A percentile compares a stretch with the other conserved stretches of the same genome.
These are phyloP conservation scores for Russula brevipes DNA, from an alignment of 768 basidiomycete species.

Conservation along the genomic window DNA sequence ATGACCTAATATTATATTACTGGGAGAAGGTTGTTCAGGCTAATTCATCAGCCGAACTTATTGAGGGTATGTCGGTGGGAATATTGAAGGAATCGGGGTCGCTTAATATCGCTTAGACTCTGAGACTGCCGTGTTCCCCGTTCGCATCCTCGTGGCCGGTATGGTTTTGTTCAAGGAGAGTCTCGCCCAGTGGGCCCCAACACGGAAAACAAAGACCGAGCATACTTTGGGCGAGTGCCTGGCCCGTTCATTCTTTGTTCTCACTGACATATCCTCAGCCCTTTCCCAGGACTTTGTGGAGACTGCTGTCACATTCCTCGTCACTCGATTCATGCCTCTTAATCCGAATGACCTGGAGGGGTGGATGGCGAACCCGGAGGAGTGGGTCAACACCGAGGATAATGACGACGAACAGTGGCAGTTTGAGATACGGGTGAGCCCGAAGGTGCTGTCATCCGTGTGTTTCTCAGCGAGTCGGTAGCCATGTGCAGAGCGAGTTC, in stretches of 20 bases:
- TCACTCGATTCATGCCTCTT: slow-evolving; percentile 82
- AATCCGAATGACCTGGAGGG: slow-evolving; percentile 73
- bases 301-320: slow-evolving; percentile 66
- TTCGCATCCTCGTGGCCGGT: slow-evolving; percentile 74
- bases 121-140: slow-evolving; percentile 59
- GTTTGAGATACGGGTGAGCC: slow-evolving; percentile 74
- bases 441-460: slow-evolving; percentile 27
- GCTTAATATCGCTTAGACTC: slow-evolving; percentile 44
- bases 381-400: slow-evolving; percentile 89
- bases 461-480: slow-evolving; percentile 31
- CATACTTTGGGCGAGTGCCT: slow-evolving; percentile 52
- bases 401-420: slow-evolving; percentile 91
- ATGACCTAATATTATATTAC: slow-evolving; percentile 68
- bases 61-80: slow-evolving; percentile 44
- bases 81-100: not conserved
- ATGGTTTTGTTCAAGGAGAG: slow-evolving; percentile 85
- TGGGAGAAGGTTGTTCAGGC: slow-evolving; percentile 77
- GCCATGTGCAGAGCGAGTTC: slow-evolving; percentile 92
- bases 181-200: slow-evolving; percentile 69
- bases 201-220: slow-evolving; percentile 51
- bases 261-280: slow-evolving; percentile 36
- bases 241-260: not conserved
- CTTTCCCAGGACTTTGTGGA: slow-evolving; percentile 67
- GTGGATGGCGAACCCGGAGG: slow-evolving; percentile 88
- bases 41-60: slow-evolving; percentile 46